Conservation (phyloP, 2,329 filamentous ascomycete species). For the Aspergillus ruber region DNA sequence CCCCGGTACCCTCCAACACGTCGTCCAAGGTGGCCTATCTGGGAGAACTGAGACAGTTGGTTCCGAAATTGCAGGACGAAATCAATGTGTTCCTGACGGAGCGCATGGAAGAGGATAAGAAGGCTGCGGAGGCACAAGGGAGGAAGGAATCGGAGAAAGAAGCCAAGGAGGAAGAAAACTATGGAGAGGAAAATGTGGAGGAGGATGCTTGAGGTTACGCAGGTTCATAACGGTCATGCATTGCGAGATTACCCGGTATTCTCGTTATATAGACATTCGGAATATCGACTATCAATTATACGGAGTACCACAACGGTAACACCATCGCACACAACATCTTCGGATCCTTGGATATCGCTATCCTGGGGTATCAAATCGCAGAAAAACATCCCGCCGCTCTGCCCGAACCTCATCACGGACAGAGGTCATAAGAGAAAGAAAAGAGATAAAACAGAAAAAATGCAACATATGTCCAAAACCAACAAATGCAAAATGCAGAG, state of each 20-base stretch:
- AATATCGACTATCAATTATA: background rate
- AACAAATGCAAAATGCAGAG: slow-evolving; percentile 5
- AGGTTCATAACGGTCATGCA: too few species aligned
- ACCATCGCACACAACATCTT: background rate
- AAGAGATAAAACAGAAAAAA: slow-evolving; percentile 11
- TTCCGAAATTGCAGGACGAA: slow-evolving; percentile 49
- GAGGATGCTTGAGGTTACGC: slow-evolving; percentile 46
- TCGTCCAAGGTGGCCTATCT: slow-evolving; percentile 48
- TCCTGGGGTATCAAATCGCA: slow-evolving; percentile 33
- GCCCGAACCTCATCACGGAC: slow-evolving; percentile 6
- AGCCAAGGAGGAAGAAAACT: slow-evolving; percentile 53
- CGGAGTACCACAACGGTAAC: background rate
- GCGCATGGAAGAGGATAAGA: slow-evolving; percentile 58
- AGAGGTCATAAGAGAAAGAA: background rate
- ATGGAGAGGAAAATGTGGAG: slow-evolving; percentile 72
- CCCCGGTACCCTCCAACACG: slow-evolving; percentile 7
- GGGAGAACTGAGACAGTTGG: slow-evolving; percentile 43
- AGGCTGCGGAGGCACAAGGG: slow-evolving; percentile 25
- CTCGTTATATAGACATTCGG: background rate
- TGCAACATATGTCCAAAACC: slow-evolving; percentile 3
- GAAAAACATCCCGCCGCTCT: slow-evolving; percentile 17
- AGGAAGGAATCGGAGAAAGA: slow-evolving; percentile 33
- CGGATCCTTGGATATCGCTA: slow-evolving; percentile 17
- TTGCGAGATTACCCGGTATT: background rate
- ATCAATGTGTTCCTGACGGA: slow-evolving; percentile 55